A percentile compares a stretch with the other conserved stretches of the same genome.
These are phyloP conservation scores for Fusarium lateritium DNA, from an alignment of 2,329 filamentous ascomycete genomes.

Conservation along the genomic window DNA sequence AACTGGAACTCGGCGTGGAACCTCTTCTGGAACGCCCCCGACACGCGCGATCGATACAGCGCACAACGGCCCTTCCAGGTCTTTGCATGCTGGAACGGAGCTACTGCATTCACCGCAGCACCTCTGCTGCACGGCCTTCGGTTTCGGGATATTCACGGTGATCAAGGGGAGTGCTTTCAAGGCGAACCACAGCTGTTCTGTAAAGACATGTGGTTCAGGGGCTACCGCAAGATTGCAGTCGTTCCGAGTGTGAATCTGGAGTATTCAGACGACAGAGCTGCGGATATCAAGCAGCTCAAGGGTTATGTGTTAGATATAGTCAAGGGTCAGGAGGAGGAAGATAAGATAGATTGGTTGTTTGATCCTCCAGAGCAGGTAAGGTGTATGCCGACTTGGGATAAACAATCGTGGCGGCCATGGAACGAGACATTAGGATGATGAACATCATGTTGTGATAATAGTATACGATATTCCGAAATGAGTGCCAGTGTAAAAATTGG, in stretches of 20 bases:
- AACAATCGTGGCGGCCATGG: constrained; percentile 61
- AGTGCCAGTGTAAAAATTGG: background rate
- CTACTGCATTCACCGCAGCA: constrained; percentile 64
- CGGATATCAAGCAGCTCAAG: constrained; percentile 63
- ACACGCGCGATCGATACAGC: constrained; percentile 53
- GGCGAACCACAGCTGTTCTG: constrained; percentile 70
- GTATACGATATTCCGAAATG: no score
- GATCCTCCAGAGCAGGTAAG: constrained; percentile 63
- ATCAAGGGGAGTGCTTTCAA: constrained; percentile 63
- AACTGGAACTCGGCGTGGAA: constrained; percentile 65
- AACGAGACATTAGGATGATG: constrained; percentile 36
- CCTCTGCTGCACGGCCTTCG: constrained; percentile 59
- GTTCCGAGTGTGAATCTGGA: constrained; percentile 70
- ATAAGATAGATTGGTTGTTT: constrained; percentile 59
- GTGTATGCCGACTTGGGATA: constrained; percentile 61
- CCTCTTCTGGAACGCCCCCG: constrained; percentile 65
- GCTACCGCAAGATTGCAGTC: constrained; percentile 68
- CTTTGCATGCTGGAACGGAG: constrained; percentile 74
- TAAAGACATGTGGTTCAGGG: constrained; percentile 69
- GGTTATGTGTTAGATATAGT: constrained; percentile 62
- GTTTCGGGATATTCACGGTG: constrained; percentile 58
- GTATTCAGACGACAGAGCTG: constrained; percentile 63
- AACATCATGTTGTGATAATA: no score
- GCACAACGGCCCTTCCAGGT: constrained; percentile 68
- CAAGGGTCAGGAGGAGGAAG: constrained; percentile 44